Evolutionary conservation across 306 rosid species (phyloP).

Genomic region (Malus asiatica): DNA sequence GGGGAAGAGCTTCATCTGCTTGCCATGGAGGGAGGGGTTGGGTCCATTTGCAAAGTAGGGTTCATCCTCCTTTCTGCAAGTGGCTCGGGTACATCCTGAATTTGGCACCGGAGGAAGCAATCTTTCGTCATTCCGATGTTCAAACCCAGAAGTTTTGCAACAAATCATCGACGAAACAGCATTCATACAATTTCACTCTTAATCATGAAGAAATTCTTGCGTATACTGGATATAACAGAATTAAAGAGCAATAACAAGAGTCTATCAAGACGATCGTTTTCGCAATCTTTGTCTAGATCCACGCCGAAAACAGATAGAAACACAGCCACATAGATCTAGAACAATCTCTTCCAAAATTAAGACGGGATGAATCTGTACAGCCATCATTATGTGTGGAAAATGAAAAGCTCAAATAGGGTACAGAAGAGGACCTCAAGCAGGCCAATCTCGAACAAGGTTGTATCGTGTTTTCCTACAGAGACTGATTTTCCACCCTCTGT

Average conservation of each 20-base stretch:
- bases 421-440: slow-evolving; percentile 27
- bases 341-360: slow-evolving; percentile 22
- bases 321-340: slow-evolving; percentile 22
- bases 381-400: slow-evolving; percentile 21
- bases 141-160: neutral
- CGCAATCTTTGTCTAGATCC: slow-evolving; percentile 6
- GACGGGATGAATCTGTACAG: slow-evolving; percentile 47
- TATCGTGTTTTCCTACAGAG: slow-evolving; percentile 26
- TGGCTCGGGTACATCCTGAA: neutral
- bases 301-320: neutral
- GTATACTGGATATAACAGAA: neutral
- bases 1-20: no score
- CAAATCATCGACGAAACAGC: neutral
- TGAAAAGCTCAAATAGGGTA: slow-evolving; percentile 15
- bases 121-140: neutral
- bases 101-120: neutral
- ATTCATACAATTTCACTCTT: neutral
- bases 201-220: neutral
- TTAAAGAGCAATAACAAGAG: neutral
- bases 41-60: no score
- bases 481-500: slow-evolving; percentile 6
- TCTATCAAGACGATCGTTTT: neutral
- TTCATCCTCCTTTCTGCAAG: no score
- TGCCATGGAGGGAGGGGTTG: no score
- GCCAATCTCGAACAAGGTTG: slow-evolving; percentile 26